Conservation (phyloP, 495 filamentous ascomycete species). For the Tuber indicum region DNA sequence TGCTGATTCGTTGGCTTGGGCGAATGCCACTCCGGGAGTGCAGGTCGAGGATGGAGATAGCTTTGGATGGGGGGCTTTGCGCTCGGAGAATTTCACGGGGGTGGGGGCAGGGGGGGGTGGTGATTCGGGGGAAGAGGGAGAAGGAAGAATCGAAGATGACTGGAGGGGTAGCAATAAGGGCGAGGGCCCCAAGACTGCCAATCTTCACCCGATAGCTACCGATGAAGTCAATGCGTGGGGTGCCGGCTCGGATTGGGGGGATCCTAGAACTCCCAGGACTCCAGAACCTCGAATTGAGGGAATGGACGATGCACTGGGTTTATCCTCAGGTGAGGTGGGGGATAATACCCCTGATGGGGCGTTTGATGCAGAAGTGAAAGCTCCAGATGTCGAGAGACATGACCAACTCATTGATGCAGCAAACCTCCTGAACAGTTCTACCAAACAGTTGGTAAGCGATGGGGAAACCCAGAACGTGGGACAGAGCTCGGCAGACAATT, state of each 20-base stretch:
- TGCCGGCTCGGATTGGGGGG: constrained; percentile 36
- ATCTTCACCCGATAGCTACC: constrained; percentile 16
- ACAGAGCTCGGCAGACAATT: background rate
- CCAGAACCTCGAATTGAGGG: constrained; percentile 2
- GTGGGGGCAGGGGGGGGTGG: constrained; percentile 9
- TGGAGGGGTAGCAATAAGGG: constrained; percentile 8
- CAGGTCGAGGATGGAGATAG: constrained; percentile 1
- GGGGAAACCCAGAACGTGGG: background rate
- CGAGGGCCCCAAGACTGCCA: background rate
- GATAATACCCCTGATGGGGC: background rate
- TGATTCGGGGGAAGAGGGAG: constrained; percentile 17
- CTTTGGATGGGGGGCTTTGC: background rate
- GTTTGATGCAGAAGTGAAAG: background rate
- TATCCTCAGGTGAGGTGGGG: background rate
- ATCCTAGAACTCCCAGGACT: constrained; percentile 11
- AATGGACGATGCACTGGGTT: background rate
- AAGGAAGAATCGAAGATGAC: constrained; percentile 11
- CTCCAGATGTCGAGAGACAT: background rate
- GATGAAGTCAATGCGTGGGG: constrained; percentile 30
- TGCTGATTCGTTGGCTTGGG: constrained; percentile 36
- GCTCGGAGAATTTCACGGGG: background rate
- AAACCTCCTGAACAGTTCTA: background rate
- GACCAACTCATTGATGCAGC: background rate
- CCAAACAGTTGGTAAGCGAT: background rate
- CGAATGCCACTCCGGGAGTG: constrained; percentile 21